Evolutionary conservation across 2,329 filamentous ascomycete genomes (phyloP), one percentile per base, ranked within the genome.

Genomic region (Diaporthe sp.): DNA sequence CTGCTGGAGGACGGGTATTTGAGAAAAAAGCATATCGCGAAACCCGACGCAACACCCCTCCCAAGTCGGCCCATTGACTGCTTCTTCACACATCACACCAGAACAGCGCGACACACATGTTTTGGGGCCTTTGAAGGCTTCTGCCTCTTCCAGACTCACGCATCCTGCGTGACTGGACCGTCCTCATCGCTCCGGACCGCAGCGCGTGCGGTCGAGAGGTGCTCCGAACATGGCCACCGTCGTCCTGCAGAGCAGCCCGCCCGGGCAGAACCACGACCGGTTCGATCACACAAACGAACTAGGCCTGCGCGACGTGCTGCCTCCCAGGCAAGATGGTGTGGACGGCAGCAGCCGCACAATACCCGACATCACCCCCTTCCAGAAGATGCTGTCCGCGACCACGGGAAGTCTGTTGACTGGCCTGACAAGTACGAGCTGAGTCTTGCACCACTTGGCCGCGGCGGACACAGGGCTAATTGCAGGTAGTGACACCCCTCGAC

Each of bases 321-420:
- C 83, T 5, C 79, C 80, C 10, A 77, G 81, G 39, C 79, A 82
- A 76, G 83, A 84, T 47, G 79, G 80, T 68, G 82, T 19, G 30
- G 79, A 80, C 71, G 82, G 27, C 30, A 50, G 51, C 27, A 32
- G 61, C 50, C 50, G 58, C 58, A 44, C 73, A 15, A 15, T 65
- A 22, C 63, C 73, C 42, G 92, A 96, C 76, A 94, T 97, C 77
- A 95, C 96, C 7, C 90, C 95, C 30, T 84, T 89, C 17, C 96
- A 98, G 86, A 97, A 96, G 86, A 99, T 99, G 97, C 83, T 97
- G 71, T 98, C 96, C 73, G 97, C 97, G 66, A 94, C 96, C 77
- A 93, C 93, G 71, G 97, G 97, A 75, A 98, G 96, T 84, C 85
- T 99, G 73, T 83, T 98, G 76, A 98, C 96, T 12, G 97, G 95